Conservation (phyloP, 345 rosid genomes). For the Eucalyptus shirleyi region DNA sequence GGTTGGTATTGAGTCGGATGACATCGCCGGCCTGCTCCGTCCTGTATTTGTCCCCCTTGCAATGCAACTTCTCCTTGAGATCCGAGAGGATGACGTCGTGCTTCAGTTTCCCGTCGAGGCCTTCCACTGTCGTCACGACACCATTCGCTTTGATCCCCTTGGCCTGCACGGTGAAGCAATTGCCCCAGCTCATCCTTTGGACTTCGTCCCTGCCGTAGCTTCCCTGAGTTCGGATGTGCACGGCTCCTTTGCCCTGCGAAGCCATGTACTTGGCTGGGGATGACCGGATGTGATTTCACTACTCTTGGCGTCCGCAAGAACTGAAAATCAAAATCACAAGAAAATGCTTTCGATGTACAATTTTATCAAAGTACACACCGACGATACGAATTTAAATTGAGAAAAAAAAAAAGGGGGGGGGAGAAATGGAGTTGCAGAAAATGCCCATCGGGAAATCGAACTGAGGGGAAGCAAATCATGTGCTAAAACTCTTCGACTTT, state of each 20-base stretch:
- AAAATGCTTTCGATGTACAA: background rate
- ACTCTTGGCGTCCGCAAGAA: background rate
- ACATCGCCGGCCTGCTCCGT: constrained; percentile 57
- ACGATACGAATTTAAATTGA: background rate
- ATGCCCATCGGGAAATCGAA: background rate
- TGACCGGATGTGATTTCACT: background rate
- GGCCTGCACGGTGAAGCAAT: background rate
- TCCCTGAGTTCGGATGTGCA: background rate
- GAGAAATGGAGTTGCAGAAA: background rate
- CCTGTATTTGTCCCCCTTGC: constrained; percentile 63
- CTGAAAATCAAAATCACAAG: background rate
- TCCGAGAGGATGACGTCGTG: constrained; percentile 63
- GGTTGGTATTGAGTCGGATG: constrained; percentile 81
- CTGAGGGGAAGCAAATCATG: background rate
- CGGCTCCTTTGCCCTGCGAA: background rate
- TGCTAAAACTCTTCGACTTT: background rate
- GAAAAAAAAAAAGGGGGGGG: background rate
- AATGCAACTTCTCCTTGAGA: constrained; percentile 63
- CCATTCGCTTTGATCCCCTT: constrained; percentile 54
- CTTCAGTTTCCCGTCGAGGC: constrained; percentile 43
- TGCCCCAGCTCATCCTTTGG: background rate
- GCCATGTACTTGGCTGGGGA: background rate
- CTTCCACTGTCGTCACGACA: constrained; percentile 61
- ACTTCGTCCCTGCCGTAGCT: background rate
- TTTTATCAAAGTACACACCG: background rate